Evolutionary conservation across 208 protist species (phyloP), one percentile per base, ranked within the genome.

Genomic region (Leishmania tarentolae): DNA sequence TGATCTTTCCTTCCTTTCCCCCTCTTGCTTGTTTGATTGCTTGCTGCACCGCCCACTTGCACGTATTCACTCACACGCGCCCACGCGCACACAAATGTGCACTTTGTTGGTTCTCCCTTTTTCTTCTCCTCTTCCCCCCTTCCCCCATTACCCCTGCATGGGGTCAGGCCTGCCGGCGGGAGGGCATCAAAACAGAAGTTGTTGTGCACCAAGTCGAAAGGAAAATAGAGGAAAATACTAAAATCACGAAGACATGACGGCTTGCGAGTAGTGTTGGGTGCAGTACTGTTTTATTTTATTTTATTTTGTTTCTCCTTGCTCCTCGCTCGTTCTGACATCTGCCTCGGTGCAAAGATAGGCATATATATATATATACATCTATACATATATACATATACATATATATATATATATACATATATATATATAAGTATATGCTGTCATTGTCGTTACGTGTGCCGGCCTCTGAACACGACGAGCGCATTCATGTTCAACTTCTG

Each of bases 351-450:
- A 24, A 53, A 53, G 50, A 53, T 53, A 53, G 13, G 15, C 19
- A 53, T 53, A 53, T 53, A 2, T 11, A 53, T 19, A 53, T 21
- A 0, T 53, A 47, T 53, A 21, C 5, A 53, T 53, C 13, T 17
- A 53, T 17, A 3, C 6, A 52, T 53, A 74, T 53, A 53, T 53
- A 11, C 19, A 53, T 53, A 53, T 53, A 2, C 15, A 53, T 19
- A 53, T 21, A 0, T 53, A 47, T 53, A 21, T 19, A 53, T 53
- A 53, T 17, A 53, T 17, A 3, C 6, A 52, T 53, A 74, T 75
- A 81, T 59, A 76, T 81, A 47, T 81, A 81, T 81, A 75, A 75
- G 21, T 80, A 74, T 80, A 66, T n/a, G 74, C 50, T 52, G 50
- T 70, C 31, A 5, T 68, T 42, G 61, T 68, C 13, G 61, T 31